Evolutionary conservation across 179 eudicot species (phyloP), one percentile per base, ranked within the genome.

Genomic region (Amaranthus tricolor): DNA sequence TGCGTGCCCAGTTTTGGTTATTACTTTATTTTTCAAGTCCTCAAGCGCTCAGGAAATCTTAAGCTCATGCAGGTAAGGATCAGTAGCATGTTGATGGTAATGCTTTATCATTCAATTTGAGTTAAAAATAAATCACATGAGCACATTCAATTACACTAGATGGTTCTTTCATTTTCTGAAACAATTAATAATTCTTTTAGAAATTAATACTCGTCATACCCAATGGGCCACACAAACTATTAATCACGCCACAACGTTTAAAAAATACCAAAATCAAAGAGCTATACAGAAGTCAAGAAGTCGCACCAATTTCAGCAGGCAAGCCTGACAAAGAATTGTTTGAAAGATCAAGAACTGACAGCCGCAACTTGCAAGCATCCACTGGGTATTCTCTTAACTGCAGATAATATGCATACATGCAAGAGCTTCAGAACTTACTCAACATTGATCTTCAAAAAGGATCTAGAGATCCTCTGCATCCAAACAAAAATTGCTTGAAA

Each of bases 231-330:
- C 68, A 40, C 54, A 7, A 44, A 5, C 54, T 54, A 16, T 47
- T 44, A 31, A 51, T 48, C 67, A 76, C 45, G 12, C 61, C 17
- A 68, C 40, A 6, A 51, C 47, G 58, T 11, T 44, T 57, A 71
- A 43, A 40, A 15, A 50, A 11, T 52, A 48, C 58, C 54, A 52
- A 31, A 70, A 9, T 17, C 17, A 13, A 58, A 53, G 45, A 56
- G 73, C 31, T 12, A 71, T 43, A 52, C 65, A 75, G 20, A 66
- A 68, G 56, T 77, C 66, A 70, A 62, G 82, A 66, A 74, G 73
- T 58, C 87, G 82, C 85, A 95, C 99, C 99, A 75, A 95, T 94
- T 85, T 95, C 94, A 58, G 94, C 87, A 61, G 99, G 99, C 85
- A 95, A 87, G 64, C 99, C 96, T 66, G 99, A 93, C 49, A 95